Percentiles rank a stretch among this genome's conserved stretches.
These are phyloP conservation scores for Populus ilicifolia DNA, from an alignment of 345 rosid species.

Conservation along the genomic window DNA sequence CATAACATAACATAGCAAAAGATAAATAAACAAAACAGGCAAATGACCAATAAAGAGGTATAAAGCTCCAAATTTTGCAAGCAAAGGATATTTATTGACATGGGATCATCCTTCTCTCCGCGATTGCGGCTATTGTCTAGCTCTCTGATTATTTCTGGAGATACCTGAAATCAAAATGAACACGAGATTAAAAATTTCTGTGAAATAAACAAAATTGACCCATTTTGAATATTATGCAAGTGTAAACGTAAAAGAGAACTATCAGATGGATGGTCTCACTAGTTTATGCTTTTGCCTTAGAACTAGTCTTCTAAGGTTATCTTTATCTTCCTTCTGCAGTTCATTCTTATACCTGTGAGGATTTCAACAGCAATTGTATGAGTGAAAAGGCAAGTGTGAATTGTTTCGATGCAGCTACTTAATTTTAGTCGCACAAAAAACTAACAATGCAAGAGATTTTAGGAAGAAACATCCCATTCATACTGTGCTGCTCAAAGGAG, in stretches of 20 bases:
- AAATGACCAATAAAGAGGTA: not conserved
- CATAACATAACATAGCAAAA: not conserved
- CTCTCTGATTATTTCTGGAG: constrained; percentile 81
- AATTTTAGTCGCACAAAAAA: not conserved
- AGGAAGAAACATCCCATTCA: not conserved
- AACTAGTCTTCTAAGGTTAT: constrained; percentile 55
- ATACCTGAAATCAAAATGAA: constrained; percentile 44
- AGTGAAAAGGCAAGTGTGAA: not conserved
- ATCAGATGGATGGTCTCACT: constrained; percentile 38
- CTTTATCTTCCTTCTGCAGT: constrained; percentile 75
- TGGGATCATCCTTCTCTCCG: constrained; percentile 82
- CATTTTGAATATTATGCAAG: not conserved
- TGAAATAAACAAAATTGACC: not conserved
- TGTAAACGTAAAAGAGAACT: not conserved
- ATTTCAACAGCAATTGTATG: not conserved
- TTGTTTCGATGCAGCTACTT: not conserved
- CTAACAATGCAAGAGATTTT: not conserved
- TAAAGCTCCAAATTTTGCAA: not conserved
- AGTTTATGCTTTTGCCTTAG: constrained; percentile 65
- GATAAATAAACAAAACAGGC: not conserved
- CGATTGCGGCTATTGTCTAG: constrained; percentile 71
- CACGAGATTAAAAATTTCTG: not conserved
- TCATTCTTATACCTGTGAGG: constrained; percentile 80
- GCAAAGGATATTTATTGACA: constrained; percentile 71
- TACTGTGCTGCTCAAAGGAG: not conserved